Base-by-base conservation (phyloP, 1,139 yeast genomes). In the Kodamaea alishanica region DNA sequence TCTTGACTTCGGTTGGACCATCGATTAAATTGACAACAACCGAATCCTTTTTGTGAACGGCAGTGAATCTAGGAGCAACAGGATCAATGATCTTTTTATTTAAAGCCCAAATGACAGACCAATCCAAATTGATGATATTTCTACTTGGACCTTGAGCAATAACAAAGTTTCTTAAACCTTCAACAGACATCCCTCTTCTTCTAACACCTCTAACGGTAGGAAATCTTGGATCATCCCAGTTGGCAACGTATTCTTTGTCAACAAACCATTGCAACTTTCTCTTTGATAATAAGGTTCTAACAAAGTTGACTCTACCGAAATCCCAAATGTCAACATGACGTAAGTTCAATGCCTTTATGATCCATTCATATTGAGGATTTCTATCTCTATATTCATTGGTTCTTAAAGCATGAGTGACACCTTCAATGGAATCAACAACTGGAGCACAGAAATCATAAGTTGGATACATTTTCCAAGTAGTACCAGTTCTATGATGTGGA, bases 171-270 rank as follows among this genome's bases (percentile, higher is more conserved):
- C 92, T 81, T 63, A 92, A 79, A 51, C 97, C 97, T 70, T 92
- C 97, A 48, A 92, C 94, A 33, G 96, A 82, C 97, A 92, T 92
- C 73, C 98, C 98, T 73, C 98, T 85, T 77, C 97, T 83, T 75
- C 97, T 86, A 40, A 90, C 96, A 73, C 97, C 97, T 68, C 96
- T 82, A 31, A 90, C 96, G 35, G 98, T 92, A 51, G 98, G 98
- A 89, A 92, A 92, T 65, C 98, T 79, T 55, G 98, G 97, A 67
- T 92, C 98, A 60, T 90, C 96, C 98, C 98, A 92, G 68, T 88
- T 89, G 28, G 77, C 56, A 44, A 92, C 98, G 53, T 82, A 75
- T 30, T 77, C 70, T 63, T 87, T 84, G 72, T 92, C 97, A 48
- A 92, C 97, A 65, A 92, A 88, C 97, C 97, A 90, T 72, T 92